Evolutionary conservation across 768 basidiomycete genomes (phyloP).

Genomic region (Hortiboletus campestris): DNA sequence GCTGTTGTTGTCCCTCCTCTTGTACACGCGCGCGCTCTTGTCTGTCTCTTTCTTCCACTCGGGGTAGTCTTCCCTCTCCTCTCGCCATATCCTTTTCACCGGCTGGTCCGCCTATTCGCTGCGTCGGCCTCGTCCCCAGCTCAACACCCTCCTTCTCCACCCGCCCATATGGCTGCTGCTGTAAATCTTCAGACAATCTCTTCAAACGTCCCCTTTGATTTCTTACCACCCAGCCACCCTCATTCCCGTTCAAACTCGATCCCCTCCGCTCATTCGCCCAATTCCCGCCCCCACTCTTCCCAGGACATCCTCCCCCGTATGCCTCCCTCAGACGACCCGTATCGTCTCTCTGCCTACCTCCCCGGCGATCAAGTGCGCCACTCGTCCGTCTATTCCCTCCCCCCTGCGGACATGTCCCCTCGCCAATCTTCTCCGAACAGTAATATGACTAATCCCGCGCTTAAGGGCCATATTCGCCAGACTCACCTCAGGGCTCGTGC

Average conservation of each 20-base stretch:
- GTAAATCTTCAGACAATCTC: conserved; percentile 75
- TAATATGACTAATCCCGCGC: conserved; percentile 69
- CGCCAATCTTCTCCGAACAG: conserved; percentile 72
- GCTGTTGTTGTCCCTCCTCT: conserved; percentile 2
- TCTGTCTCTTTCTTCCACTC: conserved; percentile 21
- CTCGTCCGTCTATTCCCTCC: conserved; percentile 43
- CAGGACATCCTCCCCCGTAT: conserved; percentile 60
- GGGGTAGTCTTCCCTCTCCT: conserved; percentile 16
- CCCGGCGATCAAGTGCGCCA: conserved; percentile 44
- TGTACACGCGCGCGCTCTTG: conserved; percentile 11
- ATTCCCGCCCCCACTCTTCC: conserved; percentile 76
- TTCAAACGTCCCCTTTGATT: conserved; percentile 66
- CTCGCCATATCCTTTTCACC: conserved; percentile 5
- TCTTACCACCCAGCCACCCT: conserved; percentile 56
- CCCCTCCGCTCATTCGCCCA: conserved; percentile 71
- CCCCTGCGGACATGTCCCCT: conserved; percentile 42
- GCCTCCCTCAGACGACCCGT: conserved; percentile 65
- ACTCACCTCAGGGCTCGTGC: conserved; percentile 78
- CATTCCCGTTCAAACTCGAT: conserved; percentile 80
- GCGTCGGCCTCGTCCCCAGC: conserved; percentile 31
- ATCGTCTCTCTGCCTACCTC: conserved; percentile 59
- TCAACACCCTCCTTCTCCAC: conserved; percentile 38
- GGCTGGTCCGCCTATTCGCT: conserved; percentile 59
- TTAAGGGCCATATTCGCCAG: conserved; percentile 75
- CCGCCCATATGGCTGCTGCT: conserved; percentile 61